Conservation (phyloP, 805 yeast species). For the Suhomyces sp. region DNA sequence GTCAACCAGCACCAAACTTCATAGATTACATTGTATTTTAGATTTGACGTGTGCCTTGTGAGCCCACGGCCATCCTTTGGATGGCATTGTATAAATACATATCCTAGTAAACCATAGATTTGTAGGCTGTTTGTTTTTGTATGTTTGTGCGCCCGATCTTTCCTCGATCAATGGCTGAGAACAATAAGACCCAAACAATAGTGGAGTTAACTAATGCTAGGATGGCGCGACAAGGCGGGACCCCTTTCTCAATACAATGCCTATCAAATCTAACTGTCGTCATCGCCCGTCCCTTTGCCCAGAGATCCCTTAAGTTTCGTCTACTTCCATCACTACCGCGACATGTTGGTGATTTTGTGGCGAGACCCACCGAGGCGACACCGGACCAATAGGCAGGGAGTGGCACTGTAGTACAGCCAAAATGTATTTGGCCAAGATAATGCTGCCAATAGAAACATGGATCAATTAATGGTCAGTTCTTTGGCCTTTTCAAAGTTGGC, state of each 20-base stretch:
- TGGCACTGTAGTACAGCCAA: neutral
- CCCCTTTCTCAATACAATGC: neutral
- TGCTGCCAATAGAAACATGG: neutral
- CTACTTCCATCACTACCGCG: neutral
- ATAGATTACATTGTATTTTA: neutral
- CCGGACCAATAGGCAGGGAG: neutral
- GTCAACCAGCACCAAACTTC: slow-evolving; percentile 1
- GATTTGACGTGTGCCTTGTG: neutral
- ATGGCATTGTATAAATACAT: neutral
- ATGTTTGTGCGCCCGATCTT: neutral
- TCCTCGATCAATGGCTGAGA: neutral
- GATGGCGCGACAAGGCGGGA: neutral
- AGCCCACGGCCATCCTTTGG: neutral
- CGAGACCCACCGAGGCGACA: neutral
- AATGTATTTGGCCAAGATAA: too few relatives aligned
- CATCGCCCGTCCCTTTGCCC: neutral
- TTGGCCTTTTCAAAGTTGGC: neutral
- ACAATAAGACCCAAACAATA: neutral
- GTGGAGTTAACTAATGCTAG: neutral
- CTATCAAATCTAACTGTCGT: neutral
- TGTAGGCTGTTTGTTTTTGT: neutral
- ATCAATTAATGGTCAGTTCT: neutral
- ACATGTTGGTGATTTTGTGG: neutral
- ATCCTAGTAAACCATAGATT: neutral
- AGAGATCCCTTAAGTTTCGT: neutral